These are phyloP conservation scores for Handroanthus guayacan DNA, from an alignment of 257 asterid genomes.

Conservation along the genomic window DNA sequence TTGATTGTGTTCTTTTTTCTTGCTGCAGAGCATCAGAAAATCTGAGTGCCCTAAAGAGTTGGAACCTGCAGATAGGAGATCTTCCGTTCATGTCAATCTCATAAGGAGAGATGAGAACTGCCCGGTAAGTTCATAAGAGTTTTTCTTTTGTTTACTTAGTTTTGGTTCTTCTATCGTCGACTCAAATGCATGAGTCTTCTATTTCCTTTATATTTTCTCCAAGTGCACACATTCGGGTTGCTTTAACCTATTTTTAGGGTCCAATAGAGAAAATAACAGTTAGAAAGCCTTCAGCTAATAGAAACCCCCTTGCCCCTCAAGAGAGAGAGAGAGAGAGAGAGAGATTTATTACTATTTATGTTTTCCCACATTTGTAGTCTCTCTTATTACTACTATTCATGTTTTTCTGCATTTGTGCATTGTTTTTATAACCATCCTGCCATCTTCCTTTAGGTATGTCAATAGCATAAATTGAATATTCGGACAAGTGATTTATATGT, in stretches of 20 bases:
- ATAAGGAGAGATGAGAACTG: slow-evolving; percentile 81
- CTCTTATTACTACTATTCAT: too few species aligned
- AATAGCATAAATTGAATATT: not conserved
- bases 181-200: too few species aligned
- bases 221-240: slow-evolving; percentile 17
- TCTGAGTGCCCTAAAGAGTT: slow-evolving; percentile 97
- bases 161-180: not conserved
- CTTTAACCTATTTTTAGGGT: slow-evolving; percentile 9
- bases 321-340: too few species aligned
- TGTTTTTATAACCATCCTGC: too few species aligned
- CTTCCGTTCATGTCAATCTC: slow-evolving; percentile 83
- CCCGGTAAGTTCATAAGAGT: slow-evolving; percentile 62
- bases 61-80: slow-evolving; percentile 80
- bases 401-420: too few species aligned
- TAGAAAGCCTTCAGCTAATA: too few species aligned
- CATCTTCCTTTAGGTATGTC: not conserved
- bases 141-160: not conserved
- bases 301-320: too few species aligned
- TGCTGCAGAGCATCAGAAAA: slow-evolving; percentile 79
- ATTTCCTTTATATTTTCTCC: slow-evolving; percentile 13
- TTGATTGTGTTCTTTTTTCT: slow-evolving; percentile 17
- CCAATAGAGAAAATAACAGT: too few species aligned
- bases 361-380: too few species aligned
- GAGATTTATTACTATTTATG: too few species aligned
- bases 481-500: not conserved